Evolutionary conservation across 2,329 filamentous ascomycete species (phyloP).

Genomic region (Penicillium sp.): DNA sequence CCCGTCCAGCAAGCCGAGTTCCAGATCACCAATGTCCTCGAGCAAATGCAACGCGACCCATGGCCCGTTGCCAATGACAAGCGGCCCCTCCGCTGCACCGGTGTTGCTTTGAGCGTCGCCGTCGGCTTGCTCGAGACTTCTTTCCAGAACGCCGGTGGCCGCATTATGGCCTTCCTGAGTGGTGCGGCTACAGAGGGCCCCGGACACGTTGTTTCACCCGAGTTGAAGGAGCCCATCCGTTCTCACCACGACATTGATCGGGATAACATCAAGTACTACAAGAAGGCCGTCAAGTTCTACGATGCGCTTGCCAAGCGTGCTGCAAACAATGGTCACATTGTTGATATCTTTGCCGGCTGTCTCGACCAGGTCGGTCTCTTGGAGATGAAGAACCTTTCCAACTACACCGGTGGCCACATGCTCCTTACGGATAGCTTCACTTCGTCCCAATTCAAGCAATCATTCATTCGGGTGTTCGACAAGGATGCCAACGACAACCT

Average conservation of each 20-base stretch:
- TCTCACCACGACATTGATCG: slow-evolving; percentile 99
- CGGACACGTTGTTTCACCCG: slow-evolving; percentile 94
- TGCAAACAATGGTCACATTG: slow-evolving; percentile 94
- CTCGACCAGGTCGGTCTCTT: slow-evolving; percentile 95
- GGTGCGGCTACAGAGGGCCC: slow-evolving; percentile 95
- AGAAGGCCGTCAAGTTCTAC: slow-evolving; percentile 99
- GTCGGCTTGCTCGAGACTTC: slow-evolving; percentile 90
- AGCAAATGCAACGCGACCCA: slow-evolving; percentile 94
- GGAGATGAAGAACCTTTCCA: slow-evolving; percentile 97
- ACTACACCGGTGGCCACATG: slow-evolving; percentile 97
- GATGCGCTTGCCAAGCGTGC: slow-evolving; percentile 91
- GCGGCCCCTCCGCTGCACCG: slow-evolving; percentile 87
- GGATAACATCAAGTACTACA: slow-evolving; percentile 99
- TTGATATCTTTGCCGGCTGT: slow-evolving; percentile 97
- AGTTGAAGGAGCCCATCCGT: slow-evolving; percentile 93
- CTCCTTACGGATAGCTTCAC: slow-evolving; percentile 98
- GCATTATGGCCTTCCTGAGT: slow-evolving; percentile 97
- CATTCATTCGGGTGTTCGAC: slow-evolving; percentile 95
- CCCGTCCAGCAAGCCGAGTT: slow-evolving; percentile 96
- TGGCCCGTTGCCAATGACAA: slow-evolving; percentile 97
- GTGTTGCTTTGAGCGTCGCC: slow-evolving; percentile 94
- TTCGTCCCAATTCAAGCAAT: slow-evolving; percentile 99
- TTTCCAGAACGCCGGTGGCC: slow-evolving; percentile 92
- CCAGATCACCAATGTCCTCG: slow-evolving; percentile 93
- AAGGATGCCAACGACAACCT: slow-evolving; percentile 95